Conservation (phyloP, 2,329 filamentous ascomycete species). For the Beauveria medogensis region DNA sequence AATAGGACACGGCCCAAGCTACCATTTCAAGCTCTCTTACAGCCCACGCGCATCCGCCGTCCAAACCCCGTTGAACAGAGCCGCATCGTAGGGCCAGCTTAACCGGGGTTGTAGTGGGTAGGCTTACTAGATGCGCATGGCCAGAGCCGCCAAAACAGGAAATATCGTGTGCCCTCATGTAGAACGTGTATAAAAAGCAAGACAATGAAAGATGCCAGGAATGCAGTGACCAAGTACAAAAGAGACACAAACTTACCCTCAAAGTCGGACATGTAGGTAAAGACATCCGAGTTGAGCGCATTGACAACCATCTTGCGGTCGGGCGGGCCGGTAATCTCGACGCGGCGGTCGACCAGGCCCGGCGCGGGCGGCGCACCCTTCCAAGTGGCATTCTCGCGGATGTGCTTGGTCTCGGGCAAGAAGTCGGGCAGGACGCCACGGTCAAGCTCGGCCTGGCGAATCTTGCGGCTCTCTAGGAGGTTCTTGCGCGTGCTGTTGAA, state of each 20-base stretch:
- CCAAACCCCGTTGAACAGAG: not conserved
- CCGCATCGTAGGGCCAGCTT: constrained; percentile 9
- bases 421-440: constrained; percentile 85
- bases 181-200: not conserved
- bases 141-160: constrained; percentile 6
- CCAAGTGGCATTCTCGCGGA: constrained; percentile 91
- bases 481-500: constrained; percentile 87
- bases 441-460: constrained; percentile 89
- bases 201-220: constrained; percentile 31
- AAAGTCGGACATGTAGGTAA: constrained; percentile 99
- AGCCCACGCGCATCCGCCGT: not conserved
- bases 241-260: constrained; percentile 56
- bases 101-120: constrained; percentile 3
- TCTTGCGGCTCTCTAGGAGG: constrained; percentile 76
- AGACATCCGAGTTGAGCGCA: constrained; percentile 89
- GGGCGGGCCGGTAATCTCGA: constrained; percentile 95
- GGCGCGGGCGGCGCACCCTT: constrained; percentile 86
- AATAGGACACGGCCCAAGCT: not conserved
- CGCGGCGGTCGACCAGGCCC: constrained; percentile 83
- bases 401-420: constrained; percentile 88
- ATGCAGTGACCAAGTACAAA: not conserved
- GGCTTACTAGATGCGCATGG: constrained; percentile 10
- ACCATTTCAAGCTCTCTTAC: not conserved
- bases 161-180: not conserved
- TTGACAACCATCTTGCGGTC: constrained; percentile 99